These are phyloP conservation scores for Exobasidium rhododendri DNA, from an alignment of 1,284 basidiomycete species.

Conservation along the genomic window DNA sequence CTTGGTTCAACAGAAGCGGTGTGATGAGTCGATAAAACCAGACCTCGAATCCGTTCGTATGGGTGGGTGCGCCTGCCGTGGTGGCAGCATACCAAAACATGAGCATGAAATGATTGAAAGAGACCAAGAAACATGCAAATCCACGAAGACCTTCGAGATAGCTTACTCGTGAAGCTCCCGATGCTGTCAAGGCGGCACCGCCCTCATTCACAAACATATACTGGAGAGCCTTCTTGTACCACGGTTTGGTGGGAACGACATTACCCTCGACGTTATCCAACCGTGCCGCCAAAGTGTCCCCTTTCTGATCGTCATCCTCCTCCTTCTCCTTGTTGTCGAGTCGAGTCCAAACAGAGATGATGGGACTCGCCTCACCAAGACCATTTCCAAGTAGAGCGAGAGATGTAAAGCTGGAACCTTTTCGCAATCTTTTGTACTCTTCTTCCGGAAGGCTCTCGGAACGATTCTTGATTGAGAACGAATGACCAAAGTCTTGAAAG, in stretches of 20 bases:
- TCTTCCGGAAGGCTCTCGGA: too few relatives aligned
- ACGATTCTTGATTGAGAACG: neutral
- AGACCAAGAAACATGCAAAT: conserved; percentile 46
- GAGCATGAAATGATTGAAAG: conserved; percentile 46
- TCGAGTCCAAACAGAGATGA: neutral
- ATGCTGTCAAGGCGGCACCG: conserved; percentile 1
- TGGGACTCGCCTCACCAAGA: neutral
- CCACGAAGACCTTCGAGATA: conserved; percentile 48
- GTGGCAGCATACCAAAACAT: conserved; percentile 45
- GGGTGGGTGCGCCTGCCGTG: conserved; percentile 16
- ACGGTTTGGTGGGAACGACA: neutral
- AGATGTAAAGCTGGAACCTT: neutral
- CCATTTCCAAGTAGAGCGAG: neutral
- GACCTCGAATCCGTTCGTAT: conserved; percentile 34
- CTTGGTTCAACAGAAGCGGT: conserved; percentile 36
- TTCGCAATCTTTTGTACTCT: neutral
- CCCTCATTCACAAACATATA: neutral
- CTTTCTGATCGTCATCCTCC: neutral
- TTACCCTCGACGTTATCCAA: neutral
- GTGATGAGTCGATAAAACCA: conserved; percentile 38
- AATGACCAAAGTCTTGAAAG: neutral
- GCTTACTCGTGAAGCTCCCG: conserved; percentile 27
- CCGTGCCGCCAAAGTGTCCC: neutral
- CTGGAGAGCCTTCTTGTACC: neutral
- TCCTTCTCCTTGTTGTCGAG: neutral